Evolutionary conservation across 371 early-diverging fungal genomes (phyloP).

Genomic region (Mortierella sp.): DNA sequence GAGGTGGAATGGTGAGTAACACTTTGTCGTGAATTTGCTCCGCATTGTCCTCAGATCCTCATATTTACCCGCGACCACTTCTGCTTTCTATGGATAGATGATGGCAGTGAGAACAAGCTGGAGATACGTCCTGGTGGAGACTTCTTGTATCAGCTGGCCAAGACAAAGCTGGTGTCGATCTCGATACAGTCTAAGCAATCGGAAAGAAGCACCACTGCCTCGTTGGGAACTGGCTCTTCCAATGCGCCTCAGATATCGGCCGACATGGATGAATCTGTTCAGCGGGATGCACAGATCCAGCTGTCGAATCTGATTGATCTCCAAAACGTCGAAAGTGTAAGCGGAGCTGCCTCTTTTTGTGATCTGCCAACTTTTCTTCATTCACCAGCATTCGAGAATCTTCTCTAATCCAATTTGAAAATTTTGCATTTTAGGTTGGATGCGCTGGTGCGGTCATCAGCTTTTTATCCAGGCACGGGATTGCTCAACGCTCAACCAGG

Average conservation of each 20-base stretch:
- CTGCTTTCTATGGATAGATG: constrained; percentile 6
- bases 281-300: constrained; percentile 62
- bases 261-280: constrained; percentile 52
- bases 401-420: too few relatives aligned
- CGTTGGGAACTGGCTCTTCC: neutral
- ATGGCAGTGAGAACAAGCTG: constrained; percentile 40
- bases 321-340: constrained; percentile 64
- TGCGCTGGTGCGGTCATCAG: constrained; percentile 74
- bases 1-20: constrained; percentile 27
- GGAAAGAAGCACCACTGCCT: neutral
- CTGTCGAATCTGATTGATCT: constrained; percentile 69
- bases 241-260: neutral
- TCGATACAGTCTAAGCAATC: neutral
- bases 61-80: neutral
- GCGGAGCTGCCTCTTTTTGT: too few relatives aligned
- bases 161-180: constrained; percentile 57
- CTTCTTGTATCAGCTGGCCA: constrained; percentile 66
- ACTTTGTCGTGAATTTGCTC: neutral
- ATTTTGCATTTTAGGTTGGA: constrained; percentile 63
- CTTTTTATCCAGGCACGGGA: constrained; percentile 58
- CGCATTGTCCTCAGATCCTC: neutral
- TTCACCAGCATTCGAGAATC: too few relatives aligned
- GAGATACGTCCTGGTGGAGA: constrained; percentile 65
- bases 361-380: too few relatives aligned
- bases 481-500: constrained; percentile 22